Evolutionary conservation across 106 monocot species (phyloP), one percentile per base, ranked within the genome.

Genomic region (Dioscorea zingiberensis): DNA sequence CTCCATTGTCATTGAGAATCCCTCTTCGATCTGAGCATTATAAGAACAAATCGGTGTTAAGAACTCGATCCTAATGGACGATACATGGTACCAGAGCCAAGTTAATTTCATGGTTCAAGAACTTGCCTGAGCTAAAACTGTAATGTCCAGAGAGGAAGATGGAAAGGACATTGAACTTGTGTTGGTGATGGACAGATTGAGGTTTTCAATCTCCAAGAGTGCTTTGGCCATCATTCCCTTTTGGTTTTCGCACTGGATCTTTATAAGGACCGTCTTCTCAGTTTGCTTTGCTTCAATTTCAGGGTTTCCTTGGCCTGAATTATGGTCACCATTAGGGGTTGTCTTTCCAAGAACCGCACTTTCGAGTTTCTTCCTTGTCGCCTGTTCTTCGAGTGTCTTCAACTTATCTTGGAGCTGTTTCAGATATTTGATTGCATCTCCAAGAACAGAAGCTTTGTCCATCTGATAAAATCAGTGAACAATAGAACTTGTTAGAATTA

Each of bases 381-480:
- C 48, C 44, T 59, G 49, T 16, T 74, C 74, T 54, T 77, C 77
- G 0, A 77, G 65, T 30, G 29, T 45, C 49, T 53, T 59, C 64
- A 71, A 55, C 58, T 24, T 77, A 13, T 65, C 65, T 53, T 77
- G 49, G 3, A 77, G 71, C n/a, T 69, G 63, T 28, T 77, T 78
- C 38, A 78, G 48, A 38, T 78, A 71, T 67, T 62, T 78, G 51
- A 72, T 65, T 26, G 71, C 66, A 27, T 71, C 71, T 3, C 65
- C 58, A 15, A 78, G 78, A 30, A 78, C 60, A 19, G 72, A 68
- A 16, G 72, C 78, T 66, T 72, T 78, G 62, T 78, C 72, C 66
- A 62, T 65, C 78, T 72, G 61, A 13, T 11, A 30, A 66, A 21
- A 58, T 3, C 13, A 29, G n/a, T 21, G 44, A 21, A 1, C n/a